Base-by-base conservation (phyloP, 2,329 filamentous ascomycete species). In the Ascochyta clinopodiicola region DNA sequence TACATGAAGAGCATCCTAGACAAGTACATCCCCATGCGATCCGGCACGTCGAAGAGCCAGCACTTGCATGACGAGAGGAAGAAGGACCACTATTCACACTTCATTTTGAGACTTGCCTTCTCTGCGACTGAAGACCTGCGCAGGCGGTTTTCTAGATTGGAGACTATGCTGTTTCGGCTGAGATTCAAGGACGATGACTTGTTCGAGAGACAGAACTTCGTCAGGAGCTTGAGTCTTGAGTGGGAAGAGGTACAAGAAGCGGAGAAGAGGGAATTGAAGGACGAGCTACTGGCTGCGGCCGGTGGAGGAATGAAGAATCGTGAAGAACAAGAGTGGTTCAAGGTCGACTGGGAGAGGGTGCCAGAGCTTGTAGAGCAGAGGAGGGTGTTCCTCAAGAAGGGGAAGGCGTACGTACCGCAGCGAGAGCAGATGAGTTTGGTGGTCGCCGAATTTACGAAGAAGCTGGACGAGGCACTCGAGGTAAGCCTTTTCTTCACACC, bases 1-100 rank as follows among this genome's bases (percentile, higher is more conserved):
- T 90, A 96, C 76, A 95, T 99, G 85, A 89, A 88, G 71, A 88
- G 91, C 7, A 84, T 97, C 39, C 84, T 98, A 45, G 86, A 93
- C 57, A 97, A 97, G 78, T 90, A 92, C 75, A 83, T 97, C 4
- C 90, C 90, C 0, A 86, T 97, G 17, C 86, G 88, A 59, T 84
- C 89, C 38, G 94, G 92, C 70, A 88, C 86, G 51, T 90, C 90
- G 1, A 78, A 80, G 21, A 79, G 80, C 13, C 76, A 77, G 10
- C 80, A 81, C 27, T 78, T 94, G 13, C 82, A 85, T 22, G 78
- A 85, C 31, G 91, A 99, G 78, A 85, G 94, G 25, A 90, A 94
- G 75, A 96, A 95, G 73, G 95, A 99, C 68, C 95, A 99, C 77
- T 99, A 98, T 78, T 95, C 91, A 51, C 95, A 99, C 76, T 99